A percentile compares a stretch with the other conserved stretches of the same genome.
Conservation (phyloP, 345 rosid species). For the Populus deltoides region DNA sequence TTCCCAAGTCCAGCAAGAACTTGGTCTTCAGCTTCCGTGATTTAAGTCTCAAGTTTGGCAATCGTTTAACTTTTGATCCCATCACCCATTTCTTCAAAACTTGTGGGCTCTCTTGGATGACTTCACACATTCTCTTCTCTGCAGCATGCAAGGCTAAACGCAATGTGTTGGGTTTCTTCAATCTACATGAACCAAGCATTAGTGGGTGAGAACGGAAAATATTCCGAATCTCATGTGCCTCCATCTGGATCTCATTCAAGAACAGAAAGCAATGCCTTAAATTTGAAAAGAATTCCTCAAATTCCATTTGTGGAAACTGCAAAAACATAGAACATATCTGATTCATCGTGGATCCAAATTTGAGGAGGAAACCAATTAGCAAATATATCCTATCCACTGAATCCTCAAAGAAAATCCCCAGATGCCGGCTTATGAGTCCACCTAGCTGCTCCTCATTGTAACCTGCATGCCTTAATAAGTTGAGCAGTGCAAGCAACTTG, state of each 20-base stretch:
- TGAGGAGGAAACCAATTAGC: slow-evolving; percentile 49
- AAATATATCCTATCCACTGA: slow-evolving; percentile 46
- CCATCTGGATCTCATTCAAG: slow-evolving; percentile 58
- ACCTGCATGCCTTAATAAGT: slow-evolving; percentile 38
- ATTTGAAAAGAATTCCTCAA: slow-evolving; percentile 49
- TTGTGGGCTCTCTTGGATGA: slow-evolving; percentile 55
- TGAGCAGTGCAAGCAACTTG: slow-evolving; percentile 41
- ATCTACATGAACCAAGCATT: slow-evolving; percentile 48
- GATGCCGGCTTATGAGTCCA: slow-evolving; percentile 46
- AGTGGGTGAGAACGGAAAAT: slow-evolving; percentile 43
- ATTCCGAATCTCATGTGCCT: slow-evolving; percentile 40
- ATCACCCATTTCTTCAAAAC: slow-evolving; percentile 48
- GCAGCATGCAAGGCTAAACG: slow-evolving; percentile 44
- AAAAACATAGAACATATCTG: slow-evolving; percentile 44
- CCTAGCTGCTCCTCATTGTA: slow-evolving; percentile 40
- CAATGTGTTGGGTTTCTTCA: slow-evolving; percentile 55
- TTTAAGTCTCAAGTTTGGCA: slow-evolving; percentile 27
- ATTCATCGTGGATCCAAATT: slow-evolving; percentile 48
- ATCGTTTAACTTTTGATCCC: slow-evolving; percentile 35
- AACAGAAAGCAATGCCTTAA: slow-evolving; percentile 47
- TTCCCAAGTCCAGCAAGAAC: slow-evolving; percentile 59
- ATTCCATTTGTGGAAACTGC: slow-evolving; percentile 47
- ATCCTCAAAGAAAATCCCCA: slow-evolving; percentile 49
- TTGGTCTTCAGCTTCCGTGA: slow-evolving; percentile 44
- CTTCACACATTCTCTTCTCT: slow-evolving; percentile 43